These are phyloP conservation scores for Eucalyptus cloeziana DNA, from an alignment of 345 rosid genomes.

Conservation along the genomic window DNA sequence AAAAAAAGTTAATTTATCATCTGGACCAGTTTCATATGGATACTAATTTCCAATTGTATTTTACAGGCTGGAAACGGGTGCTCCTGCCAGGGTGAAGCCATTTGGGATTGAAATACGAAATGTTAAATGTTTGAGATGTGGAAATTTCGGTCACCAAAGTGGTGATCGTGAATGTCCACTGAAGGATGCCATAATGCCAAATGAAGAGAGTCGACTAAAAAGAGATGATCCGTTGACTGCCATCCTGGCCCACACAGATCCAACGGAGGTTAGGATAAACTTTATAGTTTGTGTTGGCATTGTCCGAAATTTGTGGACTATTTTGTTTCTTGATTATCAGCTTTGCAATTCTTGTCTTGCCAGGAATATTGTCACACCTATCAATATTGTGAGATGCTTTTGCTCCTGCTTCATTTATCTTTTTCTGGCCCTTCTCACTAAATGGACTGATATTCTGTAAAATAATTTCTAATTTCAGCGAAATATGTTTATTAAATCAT, in stretches of 20 bases:
- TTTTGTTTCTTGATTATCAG: neutral
- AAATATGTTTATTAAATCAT: neutral
- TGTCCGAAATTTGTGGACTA: neutral
- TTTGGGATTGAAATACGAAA: conserved; percentile 88
- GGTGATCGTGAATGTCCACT: conserved; percentile 97
- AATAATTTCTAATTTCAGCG: neutral
- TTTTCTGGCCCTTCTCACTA: neutral
- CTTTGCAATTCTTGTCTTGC: neutral
- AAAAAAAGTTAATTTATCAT: neutral
- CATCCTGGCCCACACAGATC: conserved; percentile 70
- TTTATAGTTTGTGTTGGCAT: neutral
- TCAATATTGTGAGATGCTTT: neutral
- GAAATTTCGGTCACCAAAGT: conserved; percentile 89
- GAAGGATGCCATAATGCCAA: conserved; percentile 96
- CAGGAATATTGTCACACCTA: neutral
- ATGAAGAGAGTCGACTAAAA: conserved; percentile 79
- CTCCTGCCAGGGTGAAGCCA: conserved; percentile 71
- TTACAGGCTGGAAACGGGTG: conserved; percentile 81
- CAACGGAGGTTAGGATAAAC: conserved; percentile 52
- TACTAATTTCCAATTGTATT: neutral
- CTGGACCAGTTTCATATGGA: neutral
- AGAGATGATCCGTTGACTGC: conserved; percentile 96
- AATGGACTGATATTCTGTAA: neutral
- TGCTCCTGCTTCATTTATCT: neutral
- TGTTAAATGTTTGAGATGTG: conserved; percentile 90